Conservation (phyloP, 441 rosid genomes). For the Arabidopsis lyrata region DNA sequence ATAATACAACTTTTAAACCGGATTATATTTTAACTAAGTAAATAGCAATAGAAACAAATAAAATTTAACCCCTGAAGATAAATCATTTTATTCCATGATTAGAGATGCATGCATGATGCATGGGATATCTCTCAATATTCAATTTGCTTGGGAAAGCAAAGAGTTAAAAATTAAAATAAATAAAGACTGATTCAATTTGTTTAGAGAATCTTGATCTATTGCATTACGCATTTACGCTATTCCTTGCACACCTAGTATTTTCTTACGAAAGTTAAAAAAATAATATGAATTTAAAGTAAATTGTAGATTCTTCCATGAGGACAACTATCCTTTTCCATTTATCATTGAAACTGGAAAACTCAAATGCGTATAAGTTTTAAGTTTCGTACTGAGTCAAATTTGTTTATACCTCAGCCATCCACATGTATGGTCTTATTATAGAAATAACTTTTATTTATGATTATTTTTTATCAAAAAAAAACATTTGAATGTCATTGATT, state of each 20-base stretch:
- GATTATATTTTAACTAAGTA: no score
- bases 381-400: background rate
- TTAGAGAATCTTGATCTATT: background rate
- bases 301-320: background rate
- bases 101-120: background rate
- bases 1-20: no score
- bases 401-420: background rate
- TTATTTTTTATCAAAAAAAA: no score
- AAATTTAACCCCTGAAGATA: background rate
- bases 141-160: slow-evolving; percentile 5
- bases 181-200: background rate
- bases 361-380: background rate
- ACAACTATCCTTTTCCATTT: background rate
- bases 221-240: background rate
- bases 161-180: no score
- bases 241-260: background rate
- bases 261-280: background rate
- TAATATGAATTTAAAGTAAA: background rate
- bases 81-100: background rate
- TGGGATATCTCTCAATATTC: background rate
- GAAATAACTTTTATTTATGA: no score
- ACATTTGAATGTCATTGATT: no score
- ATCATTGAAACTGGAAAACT: background rate
- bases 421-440: no score
- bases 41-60: no score